Base-by-base conservation (phyloP, 2,329 filamentous ascomycete genomes). In the Tricladium varicosporioides region DNA sequence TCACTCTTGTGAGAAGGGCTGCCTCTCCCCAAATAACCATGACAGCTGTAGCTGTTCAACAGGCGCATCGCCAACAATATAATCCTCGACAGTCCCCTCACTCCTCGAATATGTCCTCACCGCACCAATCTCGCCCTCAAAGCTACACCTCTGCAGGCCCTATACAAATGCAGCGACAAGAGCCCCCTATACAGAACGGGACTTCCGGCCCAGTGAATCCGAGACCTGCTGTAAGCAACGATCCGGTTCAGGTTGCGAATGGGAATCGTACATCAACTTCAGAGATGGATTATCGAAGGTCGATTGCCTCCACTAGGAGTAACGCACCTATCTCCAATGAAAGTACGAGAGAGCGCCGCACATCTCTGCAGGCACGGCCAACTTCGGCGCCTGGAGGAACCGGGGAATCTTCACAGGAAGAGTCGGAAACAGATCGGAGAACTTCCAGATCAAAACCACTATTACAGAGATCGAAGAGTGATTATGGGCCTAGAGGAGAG, bases 401-500 rank as follows among this genome's bases (percentile, higher is more conserved):
- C 1, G 60, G 56, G 48, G 67, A 69, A 50, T 65, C 66, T 42
- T 69, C 64, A 9, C 68, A 62, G 58, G 67, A 68, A 32, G 65
- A 70, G 14, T 67, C 65, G 2, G 66, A 65, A 22, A 53, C 54
- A 48, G 67, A 70, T 19, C 59, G 42, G 48, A 47, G 13, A 15
- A 58, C 51, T 47, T 63, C 60, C 19, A 63, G 65, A 60, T 63
- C 65, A 13, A 66, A 63, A 46, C 57, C 65, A 19, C 40, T 67
- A 13, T 57, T 71, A 9, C 61, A 62, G 32, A 62, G 80, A 61
- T 75, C 83, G 55, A 79, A 76, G 69, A 81, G 78, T 67, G 77
- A 84, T 62, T 78, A 78, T 72, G 78, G 77, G 42, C 75, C 79
- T 19, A 63, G 69, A 58, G 72, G 73, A 56, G 75, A 76, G 48